phyloP scores from a whole-genome alignment of 257 asterid species.

The Fraxinus cuspidata region DNA sequence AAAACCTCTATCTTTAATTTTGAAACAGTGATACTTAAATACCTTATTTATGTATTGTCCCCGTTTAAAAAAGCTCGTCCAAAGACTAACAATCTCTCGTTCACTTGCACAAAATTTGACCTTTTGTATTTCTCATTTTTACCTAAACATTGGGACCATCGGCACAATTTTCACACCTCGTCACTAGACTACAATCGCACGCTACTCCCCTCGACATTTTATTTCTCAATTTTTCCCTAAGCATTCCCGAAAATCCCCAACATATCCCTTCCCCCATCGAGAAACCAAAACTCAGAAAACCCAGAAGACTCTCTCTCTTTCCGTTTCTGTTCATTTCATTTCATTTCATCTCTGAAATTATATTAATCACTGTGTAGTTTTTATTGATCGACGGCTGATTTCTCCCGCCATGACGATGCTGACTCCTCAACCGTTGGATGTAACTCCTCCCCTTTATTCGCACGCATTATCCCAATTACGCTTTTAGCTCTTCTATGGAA shows the following conservation, averaged over 20 bases:
- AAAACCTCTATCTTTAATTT: too few species aligned
- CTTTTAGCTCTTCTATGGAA: background rate
- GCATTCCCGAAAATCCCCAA: constrained; percentile 26
- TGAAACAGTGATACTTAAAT: too few species aligned
- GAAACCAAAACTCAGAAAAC: constrained; percentile 30
- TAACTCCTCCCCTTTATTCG: constrained; percentile 39
- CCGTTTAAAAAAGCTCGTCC: too few species aligned
- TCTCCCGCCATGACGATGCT: constrained; percentile 70
- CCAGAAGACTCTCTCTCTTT: constrained; percentile 36
- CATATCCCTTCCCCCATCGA: constrained; percentile 33
- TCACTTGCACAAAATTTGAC: too few species aligned
- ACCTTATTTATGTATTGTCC: too few species aligned
- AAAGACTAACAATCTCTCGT: too few species aligned
- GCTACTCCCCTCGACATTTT: background rate
- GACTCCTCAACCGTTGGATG: constrained; percentile 89
- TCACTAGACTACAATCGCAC: background rate
- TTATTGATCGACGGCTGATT: constrained; percentile 55
- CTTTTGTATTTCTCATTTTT: too few species aligned
- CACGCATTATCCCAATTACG: constrained; percentile 14
- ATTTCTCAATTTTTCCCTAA: constrained; percentile 33
- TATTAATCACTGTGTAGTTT: constrained; percentile 37
- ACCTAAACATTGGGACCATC: background rate
- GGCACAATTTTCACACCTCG: background rate
- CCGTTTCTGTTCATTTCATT: constrained; percentile 18
- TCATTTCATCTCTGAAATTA: constrained; percentile 14